These are phyloP conservation scores for Trichomonas vaginalis DNA, from an alignment of 208 protist genomes.

Conservation along the genomic window DNA sequence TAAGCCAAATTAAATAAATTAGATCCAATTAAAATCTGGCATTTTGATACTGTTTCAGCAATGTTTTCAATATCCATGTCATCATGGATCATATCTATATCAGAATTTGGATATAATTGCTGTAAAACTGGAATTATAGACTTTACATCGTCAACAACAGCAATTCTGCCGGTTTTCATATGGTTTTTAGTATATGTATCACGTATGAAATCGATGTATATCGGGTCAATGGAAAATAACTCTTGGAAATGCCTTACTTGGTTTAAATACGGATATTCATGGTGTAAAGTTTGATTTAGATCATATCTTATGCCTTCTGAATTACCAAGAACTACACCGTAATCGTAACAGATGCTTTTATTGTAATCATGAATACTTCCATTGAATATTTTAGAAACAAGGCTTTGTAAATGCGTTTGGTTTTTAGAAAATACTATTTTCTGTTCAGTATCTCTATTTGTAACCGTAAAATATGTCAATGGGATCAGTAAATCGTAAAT, in stretches of 20 bases:
- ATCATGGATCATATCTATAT: not conserved
- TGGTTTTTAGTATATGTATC: not conserved
- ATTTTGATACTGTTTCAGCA: not conserved
- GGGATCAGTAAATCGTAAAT: not conserved
- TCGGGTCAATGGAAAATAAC: not conserved
- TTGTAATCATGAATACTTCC: not conserved
- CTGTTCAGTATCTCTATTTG: not conserved
- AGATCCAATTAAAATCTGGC: not conserved
- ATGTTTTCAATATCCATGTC: not conserved
- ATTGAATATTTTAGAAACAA: not conserved
- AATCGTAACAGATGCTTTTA: not conserved
- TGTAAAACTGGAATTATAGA: not conserved
- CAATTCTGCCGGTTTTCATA: not conserved
- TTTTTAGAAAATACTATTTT: not conserved
- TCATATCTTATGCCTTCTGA: not conserved
- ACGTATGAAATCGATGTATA: not conserved
- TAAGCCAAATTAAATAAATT: not conserved
- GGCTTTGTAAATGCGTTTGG: not conserved
- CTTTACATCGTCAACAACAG: not conserved
- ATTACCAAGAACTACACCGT: not conserved
- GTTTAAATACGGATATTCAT: not conserved
- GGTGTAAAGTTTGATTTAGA: not conserved
- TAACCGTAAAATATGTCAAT: not conserved
- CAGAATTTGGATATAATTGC: not conserved
- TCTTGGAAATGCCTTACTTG: not conserved